Base-by-base conservation (phyloP, 2,329 filamentous ascomycete species). In the Fusarium sarcochroum region DNA sequence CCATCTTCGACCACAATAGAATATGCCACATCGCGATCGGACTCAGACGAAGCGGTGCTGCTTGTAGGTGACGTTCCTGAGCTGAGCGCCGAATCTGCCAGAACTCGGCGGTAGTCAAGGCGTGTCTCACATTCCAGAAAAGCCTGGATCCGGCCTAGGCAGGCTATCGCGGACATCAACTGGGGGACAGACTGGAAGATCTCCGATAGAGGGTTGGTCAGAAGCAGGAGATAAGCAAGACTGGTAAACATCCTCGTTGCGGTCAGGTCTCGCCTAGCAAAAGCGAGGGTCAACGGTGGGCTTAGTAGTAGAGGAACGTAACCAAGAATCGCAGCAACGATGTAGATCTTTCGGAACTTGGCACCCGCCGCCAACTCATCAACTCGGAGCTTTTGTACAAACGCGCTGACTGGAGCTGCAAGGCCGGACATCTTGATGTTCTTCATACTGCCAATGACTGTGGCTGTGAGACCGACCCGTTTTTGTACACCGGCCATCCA, bases 401-500 rank as follows among this genome's bases (percentile, higher is more conserved):
- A 68, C 2, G 74, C 66, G 15, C 72, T 69, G 2, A 79, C 73
- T 0, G 77, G 66, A 3, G 54, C 59, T 2, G 71, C 69, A 20
- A 77, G 67, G 1, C 76, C 75, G 0, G 75, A 75, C 18, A 79
- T 75, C 61, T 79, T 79, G 62, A 75, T 69, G 17, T 71, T 63
- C 47, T 78, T 78, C 72, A 79, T 76, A 30, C 74, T 66, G 13
- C 72, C 54, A 46, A 80, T 75, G 30, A 72, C 72, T 7, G 71
- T 75, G 6, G 76, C 69, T 0, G 77, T 77, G 14, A 75, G 34
- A 1, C 75, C 75, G 3, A 80, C 77, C 4, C 78, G 71, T 25
- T 74, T 75, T 61, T 82, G 76, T 11, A 80, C 76, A 4, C 58
- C 69, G 1, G 55, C 67, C 77, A 82, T 80, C 80, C 81, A 83